phyloP scores from a whole-genome alignment of 805 yeast genomes.

The Wickerhamiella brachini region DNA sequence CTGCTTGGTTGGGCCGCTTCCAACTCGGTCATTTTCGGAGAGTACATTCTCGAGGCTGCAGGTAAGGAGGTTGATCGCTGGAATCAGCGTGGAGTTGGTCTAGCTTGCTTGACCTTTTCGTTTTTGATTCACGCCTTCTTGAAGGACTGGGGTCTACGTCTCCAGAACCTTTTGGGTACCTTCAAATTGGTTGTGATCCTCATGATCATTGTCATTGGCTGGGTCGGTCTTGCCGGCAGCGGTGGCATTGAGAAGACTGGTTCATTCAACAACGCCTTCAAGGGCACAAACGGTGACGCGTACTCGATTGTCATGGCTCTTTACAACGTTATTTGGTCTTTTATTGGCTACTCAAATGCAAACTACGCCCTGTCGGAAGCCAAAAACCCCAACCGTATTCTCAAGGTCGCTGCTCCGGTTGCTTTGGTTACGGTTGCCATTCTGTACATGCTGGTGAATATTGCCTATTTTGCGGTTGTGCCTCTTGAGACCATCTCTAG shows the following conservation, averaged over 20 bases:
- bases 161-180: conserved; percentile 53
- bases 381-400: conserved; percentile 55
- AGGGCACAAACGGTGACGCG: conserved; percentile 20
- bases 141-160: conserved; percentile 50
- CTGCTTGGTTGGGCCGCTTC: conserved; percentile 80
- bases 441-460: conserved; percentile 60
- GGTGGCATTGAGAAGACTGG: conserved; percentile 37
- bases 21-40: conserved; percentile 68
- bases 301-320: conserved; percentile 46
- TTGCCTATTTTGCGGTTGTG: conserved; percentile 47
- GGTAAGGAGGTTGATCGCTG: conserved; percentile 53
- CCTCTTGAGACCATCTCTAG: conserved; percentile 32
- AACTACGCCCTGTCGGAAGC: conserved; percentile 74
- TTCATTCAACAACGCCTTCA: conserved; percentile 47
- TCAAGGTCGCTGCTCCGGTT: conserved; percentile 60
- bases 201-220: conserved; percentile 62
- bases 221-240: conserved; percentile 68
- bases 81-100: conserved; percentile 66
- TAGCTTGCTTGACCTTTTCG: conserved; percentile 59
- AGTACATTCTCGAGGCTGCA: conserved; percentile 63
- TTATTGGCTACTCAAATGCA: conserved; percentile 69
- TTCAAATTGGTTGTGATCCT: conserved; percentile 61
- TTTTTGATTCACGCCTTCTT: conserved; percentile 47
- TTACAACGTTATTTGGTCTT: conserved; percentile 76
- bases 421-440: conserved; percentile 49